phyloP scores from a whole-genome alignment of 768 basidiomycete species.

The Leccinum subgranulosum region DNA sequence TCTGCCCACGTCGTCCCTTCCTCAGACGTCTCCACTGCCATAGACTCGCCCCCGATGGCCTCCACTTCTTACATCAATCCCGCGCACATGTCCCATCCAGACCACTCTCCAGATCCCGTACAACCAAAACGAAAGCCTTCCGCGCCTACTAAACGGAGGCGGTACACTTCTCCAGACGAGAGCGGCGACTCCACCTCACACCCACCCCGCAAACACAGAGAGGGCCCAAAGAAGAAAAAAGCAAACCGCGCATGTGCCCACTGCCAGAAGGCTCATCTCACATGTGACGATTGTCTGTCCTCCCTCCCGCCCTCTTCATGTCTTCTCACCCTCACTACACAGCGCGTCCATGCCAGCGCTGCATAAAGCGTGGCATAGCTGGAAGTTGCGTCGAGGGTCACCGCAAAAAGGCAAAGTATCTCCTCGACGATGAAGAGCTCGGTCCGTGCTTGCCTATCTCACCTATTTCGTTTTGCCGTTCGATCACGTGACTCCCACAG shows the following conservation, averaged over 20 bases:
- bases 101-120: slow-evolving; percentile 26
- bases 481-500: slow-evolving; percentile 35
- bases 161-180: slow-evolving; percentile 58
- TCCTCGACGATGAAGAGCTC: slow-evolving; percentile 90
- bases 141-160: slow-evolving; percentile 52
- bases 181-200: slow-evolving; percentile 45
- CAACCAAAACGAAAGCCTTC: slow-evolving; percentile 39
- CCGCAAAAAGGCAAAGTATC: slow-evolving; percentile 97
- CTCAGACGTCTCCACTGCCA: background rate
- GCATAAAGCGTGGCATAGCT: slow-evolving; percentile 89
- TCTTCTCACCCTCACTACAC: slow-evolving; percentile 15
- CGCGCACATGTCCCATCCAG: slow-evolving; percentile 35
- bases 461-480: background rate
- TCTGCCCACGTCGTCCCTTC: slow-evolving; percentile 7
- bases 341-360: slow-evolving; percentile 97
- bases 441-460: slow-evolving; percentile 43
- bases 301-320: slow-evolving; percentile 1
- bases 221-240: slow-evolving; percentile 91
- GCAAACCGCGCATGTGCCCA: slow-evolving; percentile 91
- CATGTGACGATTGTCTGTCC: slow-evolving; percentile 93
- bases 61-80: slow-evolving; percentile 39
- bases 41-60: slow-evolving; percentile 8
- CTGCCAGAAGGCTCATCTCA: slow-evolving; percentile 96
- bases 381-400: slow-evolving; percentile 90
- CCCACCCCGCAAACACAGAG: slow-evolving; percentile 54